These are phyloP conservation scores for Miscanthus sacchariflorus DNA, from an alignment of 202 grass and related monocot species.

Conservation along the genomic window DNA sequence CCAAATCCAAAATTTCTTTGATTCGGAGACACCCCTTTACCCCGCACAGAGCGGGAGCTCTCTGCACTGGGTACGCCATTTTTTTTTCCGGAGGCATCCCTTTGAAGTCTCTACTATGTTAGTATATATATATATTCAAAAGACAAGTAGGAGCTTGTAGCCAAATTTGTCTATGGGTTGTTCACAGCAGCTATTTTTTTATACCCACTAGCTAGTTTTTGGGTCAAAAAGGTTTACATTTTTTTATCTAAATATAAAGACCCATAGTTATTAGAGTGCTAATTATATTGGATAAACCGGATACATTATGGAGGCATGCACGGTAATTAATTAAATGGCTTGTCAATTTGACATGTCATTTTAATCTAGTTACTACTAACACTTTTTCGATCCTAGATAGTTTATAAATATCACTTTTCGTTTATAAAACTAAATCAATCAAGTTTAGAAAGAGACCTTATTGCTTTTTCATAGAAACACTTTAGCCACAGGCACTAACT, in stretches of 20 bases:
- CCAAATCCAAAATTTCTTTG: background rate
- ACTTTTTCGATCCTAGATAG: background rate
- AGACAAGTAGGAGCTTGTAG: background rate
- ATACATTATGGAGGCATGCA: background rate
- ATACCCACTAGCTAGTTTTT: background rate
- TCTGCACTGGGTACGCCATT: too few species aligned
- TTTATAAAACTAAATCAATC: background rate
- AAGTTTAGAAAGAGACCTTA: background rate
- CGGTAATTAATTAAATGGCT: background rate
- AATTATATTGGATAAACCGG: background rate
- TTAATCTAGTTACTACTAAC: background rate
- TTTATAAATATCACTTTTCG: background rate
- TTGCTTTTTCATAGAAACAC: background rate
- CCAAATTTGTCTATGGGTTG: background rate
- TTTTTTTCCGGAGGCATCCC: too few species aligned
- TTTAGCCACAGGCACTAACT: background rate
- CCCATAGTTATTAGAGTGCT: too few species aligned
- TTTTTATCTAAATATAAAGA: background rate
- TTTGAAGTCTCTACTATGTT: background rate
- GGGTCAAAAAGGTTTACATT: background rate
- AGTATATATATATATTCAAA: background rate
- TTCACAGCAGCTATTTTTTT: too few species aligned
- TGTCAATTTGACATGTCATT: background rate
- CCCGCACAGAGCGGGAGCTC: too few species aligned
- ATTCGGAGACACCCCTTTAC: too few species aligned